These are phyloP conservation scores for Pseudogymnoascus sp. DNA, from an alignment of 2,329 filamentous ascomycete genomes.

Conservation along the genomic window DNA sequence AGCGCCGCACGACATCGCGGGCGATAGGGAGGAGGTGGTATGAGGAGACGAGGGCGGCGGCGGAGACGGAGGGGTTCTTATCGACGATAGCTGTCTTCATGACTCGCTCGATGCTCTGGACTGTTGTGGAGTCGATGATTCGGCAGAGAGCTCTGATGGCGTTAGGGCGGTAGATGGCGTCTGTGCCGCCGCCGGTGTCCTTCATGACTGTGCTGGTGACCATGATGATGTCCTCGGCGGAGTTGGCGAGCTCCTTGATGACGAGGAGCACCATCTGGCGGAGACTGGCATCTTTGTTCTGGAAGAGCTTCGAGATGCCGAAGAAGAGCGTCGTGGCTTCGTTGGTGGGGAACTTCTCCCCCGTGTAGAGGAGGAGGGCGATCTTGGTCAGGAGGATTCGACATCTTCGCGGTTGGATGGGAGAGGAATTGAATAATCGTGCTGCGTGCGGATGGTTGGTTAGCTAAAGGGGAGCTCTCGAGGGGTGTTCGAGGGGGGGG, in stretches of 20 bases:
- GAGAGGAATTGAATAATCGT: conserved; percentile 94
- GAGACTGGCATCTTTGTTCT: conserved; percentile 97
- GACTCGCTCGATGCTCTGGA: conserved; percentile 94
- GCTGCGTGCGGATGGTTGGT: conserved; percentile 49
- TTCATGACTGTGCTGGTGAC: conserved; percentile 99
- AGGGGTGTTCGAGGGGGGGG: conserved; percentile 21
- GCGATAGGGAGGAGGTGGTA: conserved; percentile 97
- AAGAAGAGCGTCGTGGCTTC: conserved; percentile 99
- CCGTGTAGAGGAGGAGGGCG: conserved; percentile 89
- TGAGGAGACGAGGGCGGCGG: conserved; percentile 89
- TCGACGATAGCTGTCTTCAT: conserved; percentile 99
- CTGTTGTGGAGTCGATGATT: conserved; percentile 93
- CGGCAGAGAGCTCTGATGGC: conserved; percentile 92
- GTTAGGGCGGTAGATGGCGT: conserved; percentile 90
- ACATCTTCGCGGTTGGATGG: conserved; percentile 94
- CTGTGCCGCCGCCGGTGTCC: conserved; percentile 91
- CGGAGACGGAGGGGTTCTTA: conserved; percentile 95
- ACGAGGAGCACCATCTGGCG: conserved; percentile 98
- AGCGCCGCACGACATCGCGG: conserved; percentile 88
- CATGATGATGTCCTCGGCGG: conserved; percentile 99
- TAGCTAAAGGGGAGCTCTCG: conserved; percentile 29
- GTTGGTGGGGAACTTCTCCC: conserved; percentile 92
- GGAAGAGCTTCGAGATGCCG: conserved; percentile 97
- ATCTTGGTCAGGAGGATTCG: conserved; percentile 97
- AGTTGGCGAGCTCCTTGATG: conserved; percentile 93